These are phyloP conservation scores for Immersiella caudata DNA, from an alignment of 495 filamentous ascomycete genomes.

Conservation along the genomic window DNA sequence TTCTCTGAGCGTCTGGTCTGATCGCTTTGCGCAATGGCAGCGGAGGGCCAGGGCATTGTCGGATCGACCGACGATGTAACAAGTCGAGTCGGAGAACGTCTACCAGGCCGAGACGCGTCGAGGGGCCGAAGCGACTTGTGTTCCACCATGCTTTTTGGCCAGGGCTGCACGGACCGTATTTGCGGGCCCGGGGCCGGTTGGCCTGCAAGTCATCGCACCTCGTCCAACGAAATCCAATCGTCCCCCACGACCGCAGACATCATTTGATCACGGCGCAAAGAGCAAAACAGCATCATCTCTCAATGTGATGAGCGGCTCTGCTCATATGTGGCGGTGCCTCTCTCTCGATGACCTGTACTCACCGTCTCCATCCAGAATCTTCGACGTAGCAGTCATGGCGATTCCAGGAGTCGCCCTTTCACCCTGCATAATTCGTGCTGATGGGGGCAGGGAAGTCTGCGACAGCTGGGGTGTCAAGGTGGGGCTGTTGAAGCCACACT, in stretches of 20 bases:
- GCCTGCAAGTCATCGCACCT: constrained; percentile 16
- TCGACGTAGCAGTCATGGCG: neutral
- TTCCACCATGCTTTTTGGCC: constrained; percentile 20
- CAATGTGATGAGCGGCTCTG: neutral
- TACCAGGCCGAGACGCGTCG: constrained; percentile 29
- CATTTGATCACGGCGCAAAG: neutral
- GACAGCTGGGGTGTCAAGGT: constrained; percentile 5
- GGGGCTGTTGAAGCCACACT: neutral
- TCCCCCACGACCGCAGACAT: neutral
- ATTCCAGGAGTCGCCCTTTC: neutral
- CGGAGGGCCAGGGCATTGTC: constrained; percentile 31
- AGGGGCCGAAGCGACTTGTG: constrained; percentile 30
- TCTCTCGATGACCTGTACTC: too few relatives aligned
- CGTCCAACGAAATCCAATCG: neutral
- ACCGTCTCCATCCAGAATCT: neutral
- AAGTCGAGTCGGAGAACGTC: constrained; percentile 29
- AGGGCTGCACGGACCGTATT: constrained; percentile 16
- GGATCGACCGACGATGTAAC: constrained; percentile 40
- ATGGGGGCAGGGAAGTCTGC: neutral
- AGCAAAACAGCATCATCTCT: neutral
- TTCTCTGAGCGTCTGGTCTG: constrained; percentile 19
- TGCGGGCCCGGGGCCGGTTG: constrained; percentile 9
- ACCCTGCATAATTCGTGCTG: neutral
- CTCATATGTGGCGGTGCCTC: too few relatives aligned
- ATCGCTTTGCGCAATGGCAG: constrained; percentile 21